Evolutionary conservation across 257 asterid genomes (phyloP), one percentile per base, ranked within the genome.

Genomic region (Solanum piurae): DNA sequence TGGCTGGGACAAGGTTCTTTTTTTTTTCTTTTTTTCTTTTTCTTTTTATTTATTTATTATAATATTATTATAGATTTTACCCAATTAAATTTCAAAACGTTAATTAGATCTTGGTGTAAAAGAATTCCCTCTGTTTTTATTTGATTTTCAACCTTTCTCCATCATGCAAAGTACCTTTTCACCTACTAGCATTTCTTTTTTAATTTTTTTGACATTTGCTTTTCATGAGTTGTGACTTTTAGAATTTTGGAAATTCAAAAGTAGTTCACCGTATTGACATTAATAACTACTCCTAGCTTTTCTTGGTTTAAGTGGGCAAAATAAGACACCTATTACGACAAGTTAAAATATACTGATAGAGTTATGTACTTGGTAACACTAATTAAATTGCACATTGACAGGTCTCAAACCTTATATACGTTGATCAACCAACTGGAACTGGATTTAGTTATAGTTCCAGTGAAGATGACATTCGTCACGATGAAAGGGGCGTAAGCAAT

Each of bases 1-100:
- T 44, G 98, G 98, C 5, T 95, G 98, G 99, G 99, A 94, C 91
- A 91, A 94, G 96, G 98, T 95, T 27, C 20, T 42, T 13, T 13
- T 3, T 7, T 13, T 20, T 25, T 4, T 0, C 8, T 5, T 3
- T 1, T 1, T 10, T 18, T 18, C 21, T 8, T 72, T 12, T 42
- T 42, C 3, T 42, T 42, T 13, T 46, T 46, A 46, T 29, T 29
- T 29, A 3, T 34, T n/a, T n/a, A n/a, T n/a, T n/a, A n/a, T n/a
- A 18, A 18, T 73, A 20, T 3, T 73, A 1, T 49, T 49, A 14
- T 34, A 14, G 52, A 27, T 44, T 14, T 80, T 46, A 14, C 25
- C 62, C 38, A 25, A 25, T 25, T 77, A 25, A 77, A 40, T 25
- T 42, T 25, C 14, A 3, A 27, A 25, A 44, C 4, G 3, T 44